Conservation (phyloP, 164 flowering plant genomes). For the Houttuynia cordata region DNA sequence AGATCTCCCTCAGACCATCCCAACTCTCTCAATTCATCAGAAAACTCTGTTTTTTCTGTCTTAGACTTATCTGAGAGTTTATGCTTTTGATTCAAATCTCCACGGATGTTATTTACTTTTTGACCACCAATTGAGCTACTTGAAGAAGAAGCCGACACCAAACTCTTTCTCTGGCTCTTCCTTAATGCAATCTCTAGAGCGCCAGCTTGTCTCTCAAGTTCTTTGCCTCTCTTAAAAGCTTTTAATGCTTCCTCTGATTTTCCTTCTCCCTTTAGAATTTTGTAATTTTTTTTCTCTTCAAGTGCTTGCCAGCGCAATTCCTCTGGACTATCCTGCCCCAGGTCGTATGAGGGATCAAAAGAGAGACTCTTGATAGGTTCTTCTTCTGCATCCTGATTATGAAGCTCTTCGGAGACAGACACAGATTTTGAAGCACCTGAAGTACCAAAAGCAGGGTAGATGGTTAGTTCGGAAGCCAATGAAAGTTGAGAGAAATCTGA, state of each 20-base stretch:
- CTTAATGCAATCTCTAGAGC: slow-evolving; percentile 57
- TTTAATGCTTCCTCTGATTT: slow-evolving; percentile 75
- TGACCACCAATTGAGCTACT: slow-evolving; percentile 18
- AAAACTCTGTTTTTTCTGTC: slow-evolving; percentile 54
- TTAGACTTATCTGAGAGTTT: slow-evolving; percentile 19
- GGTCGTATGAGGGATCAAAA: slow-evolving; percentile 17
- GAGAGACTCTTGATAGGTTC: slow-evolving; percentile 18
- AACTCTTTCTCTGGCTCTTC: slow-evolving; percentile 45
- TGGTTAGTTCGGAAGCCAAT: background rate
- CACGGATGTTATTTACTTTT: slow-evolving; percentile 19
- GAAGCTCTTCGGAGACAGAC: slow-evolving; percentile 13
- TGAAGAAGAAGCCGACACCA: slow-evolving; percentile 20
- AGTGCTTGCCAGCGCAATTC: slow-evolving; percentile 71
- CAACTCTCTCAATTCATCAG: slow-evolving; percentile 61
- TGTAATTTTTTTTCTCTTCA: slow-evolving; percentile 74
- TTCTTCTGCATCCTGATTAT: slow-evolving; percentile 18
- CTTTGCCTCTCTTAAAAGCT: slow-evolving; percentile 89
- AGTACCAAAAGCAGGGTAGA: background rate
- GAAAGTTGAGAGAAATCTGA: background rate
- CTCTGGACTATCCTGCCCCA: slow-evolving; percentile 47
- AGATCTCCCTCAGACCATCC: slow-evolving; percentile 90
- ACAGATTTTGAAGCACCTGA: background rate
- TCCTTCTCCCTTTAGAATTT: slow-evolving; percentile 68
- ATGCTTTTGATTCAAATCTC: slow-evolving; percentile 21
- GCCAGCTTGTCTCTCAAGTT: slow-evolving; percentile 89